A percentile compares a stretch with the other conserved stretches of the same genome.
Evolutionary conservation across 441 rosid species (phyloP).

Genomic region (Pelargonium cotyledonis): DNA sequence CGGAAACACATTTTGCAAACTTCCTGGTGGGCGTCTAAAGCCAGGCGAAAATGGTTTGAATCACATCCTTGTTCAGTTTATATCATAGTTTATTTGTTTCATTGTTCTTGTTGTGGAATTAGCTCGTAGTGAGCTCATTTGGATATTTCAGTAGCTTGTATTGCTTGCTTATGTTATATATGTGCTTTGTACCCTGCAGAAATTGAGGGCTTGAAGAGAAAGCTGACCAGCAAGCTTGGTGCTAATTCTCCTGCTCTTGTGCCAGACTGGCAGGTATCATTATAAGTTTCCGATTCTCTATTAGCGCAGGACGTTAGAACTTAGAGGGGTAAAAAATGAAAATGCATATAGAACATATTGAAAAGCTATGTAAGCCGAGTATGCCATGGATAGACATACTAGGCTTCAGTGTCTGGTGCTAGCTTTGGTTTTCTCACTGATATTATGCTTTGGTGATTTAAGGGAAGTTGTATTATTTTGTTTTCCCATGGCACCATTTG

Average conservation of each 20-base stretch:
- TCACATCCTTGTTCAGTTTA: background rate
- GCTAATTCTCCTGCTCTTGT: slow-evolving; percentile 78
- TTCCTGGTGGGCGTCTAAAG: slow-evolving; percentile 92
- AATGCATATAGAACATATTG: background rate
- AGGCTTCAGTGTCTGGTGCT: background rate
- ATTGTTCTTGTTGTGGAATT: slow-evolving; percentile 1
- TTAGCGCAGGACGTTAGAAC: background rate
- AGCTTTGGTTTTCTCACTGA: too few relatives aligned
- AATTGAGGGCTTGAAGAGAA: slow-evolving; percentile 90
- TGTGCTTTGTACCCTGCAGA: slow-evolving; percentile 35
- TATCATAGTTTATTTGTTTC: background rate
- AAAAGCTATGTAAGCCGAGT: background rate
- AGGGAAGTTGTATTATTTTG: too few relatives aligned
- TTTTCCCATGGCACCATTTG: too few relatives aligned
- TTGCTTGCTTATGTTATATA: slow-evolving; percentile 8
- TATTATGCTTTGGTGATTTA: too few relatives aligned
- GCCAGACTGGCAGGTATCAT: slow-evolving; percentile 90
- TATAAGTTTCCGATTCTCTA: slow-evolving; percentile 2
- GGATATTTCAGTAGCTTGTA: background rate
- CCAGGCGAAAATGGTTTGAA: slow-evolving; percentile 89
- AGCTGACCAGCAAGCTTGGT: slow-evolving; percentile 93
- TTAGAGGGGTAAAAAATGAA: too few relatives aligned
- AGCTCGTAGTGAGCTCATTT: background rate
- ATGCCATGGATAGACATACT: background rate
- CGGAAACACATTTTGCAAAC: slow-evolving; percentile 96